Percentiles rank a stretch among this genome's conserved stretches.
Conservation (phyloP, 345 rosid genomes). For the Moricandia arvensis region DNA sequence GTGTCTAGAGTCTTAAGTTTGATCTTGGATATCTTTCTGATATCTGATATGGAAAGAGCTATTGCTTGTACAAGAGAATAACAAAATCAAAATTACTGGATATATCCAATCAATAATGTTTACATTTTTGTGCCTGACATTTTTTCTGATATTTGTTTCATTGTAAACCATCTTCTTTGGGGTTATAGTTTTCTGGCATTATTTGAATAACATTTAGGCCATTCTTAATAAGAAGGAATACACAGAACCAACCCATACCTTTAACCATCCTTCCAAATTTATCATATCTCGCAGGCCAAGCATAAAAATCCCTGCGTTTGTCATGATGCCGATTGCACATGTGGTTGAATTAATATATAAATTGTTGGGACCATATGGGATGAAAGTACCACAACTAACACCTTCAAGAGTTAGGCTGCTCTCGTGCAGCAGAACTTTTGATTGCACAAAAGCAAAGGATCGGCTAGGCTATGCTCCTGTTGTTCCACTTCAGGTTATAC, state of each 20-base stretch:
- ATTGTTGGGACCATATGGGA: conserved; percentile 76
- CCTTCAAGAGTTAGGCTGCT: conserved; percentile 91
- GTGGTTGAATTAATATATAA: conserved; percentile 64
- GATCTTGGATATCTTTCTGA: background rate
- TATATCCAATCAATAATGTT: background rate
- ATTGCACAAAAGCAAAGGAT: conserved; percentile 78
- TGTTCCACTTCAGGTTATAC: conserved; percentile 73
- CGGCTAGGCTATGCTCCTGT: conserved; percentile 76
- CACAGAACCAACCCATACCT: background rate
- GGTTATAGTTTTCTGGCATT: background rate
- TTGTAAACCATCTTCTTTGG: conserved; percentile 5
- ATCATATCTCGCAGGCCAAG: conserved; percentile 69
- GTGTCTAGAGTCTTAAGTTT: background rate
- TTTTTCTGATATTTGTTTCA: conserved; percentile 7
- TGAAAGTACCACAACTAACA: conserved; percentile 86
- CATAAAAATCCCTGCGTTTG: conserved; percentile 73
- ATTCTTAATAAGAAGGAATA: background rate
- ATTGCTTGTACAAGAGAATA: background rate
- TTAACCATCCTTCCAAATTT: conserved; percentile 28
- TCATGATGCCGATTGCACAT: conserved; percentile 82
- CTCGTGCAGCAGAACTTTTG: conserved; percentile 73
- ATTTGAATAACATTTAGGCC: background rate
- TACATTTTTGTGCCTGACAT: conserved; percentile 9
- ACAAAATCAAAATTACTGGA: background rate
- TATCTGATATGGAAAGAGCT: background rate